Percentiles rank a stretch among this genome's conserved stretches.
These are phyloP conservation scores for Penicillium antarcticum DNA, from an alignment of 495 filamentous ascomycete genomes.

Conservation along the genomic window DNA sequence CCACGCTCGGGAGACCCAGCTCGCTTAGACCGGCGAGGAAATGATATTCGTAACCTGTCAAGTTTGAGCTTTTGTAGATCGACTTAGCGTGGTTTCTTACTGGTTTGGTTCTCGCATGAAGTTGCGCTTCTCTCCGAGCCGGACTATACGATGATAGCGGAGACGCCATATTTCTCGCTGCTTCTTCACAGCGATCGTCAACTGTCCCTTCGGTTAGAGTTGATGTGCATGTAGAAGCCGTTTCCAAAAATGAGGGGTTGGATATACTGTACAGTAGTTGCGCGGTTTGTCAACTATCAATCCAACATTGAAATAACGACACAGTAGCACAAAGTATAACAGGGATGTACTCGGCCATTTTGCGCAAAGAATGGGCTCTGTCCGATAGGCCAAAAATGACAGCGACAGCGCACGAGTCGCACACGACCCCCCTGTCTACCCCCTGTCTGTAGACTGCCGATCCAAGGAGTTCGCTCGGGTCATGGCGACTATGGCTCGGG, in stretches of 20 bases:
- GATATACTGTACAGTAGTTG: background rate
- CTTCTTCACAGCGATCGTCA: background rate
- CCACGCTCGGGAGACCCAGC: constrained; percentile 3
- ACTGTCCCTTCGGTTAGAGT: background rate
- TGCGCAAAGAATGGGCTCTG: background rate
- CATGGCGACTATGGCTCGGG: background rate
- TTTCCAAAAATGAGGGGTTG: background rate
- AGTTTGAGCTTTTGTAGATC: constrained; percentile 4
- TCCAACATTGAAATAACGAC: background rate
- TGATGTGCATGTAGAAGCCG: background rate
- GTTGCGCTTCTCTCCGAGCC: background rate
- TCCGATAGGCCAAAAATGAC: background rate
- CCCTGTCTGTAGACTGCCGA: background rate
- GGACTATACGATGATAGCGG: constrained; percentile 2
- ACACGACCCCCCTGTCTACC: background rate
- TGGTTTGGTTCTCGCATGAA: constrained; percentile 8
- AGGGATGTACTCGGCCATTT: no score
- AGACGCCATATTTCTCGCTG: background rate
- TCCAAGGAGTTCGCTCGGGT: background rate
- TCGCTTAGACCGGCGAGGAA: constrained; percentile 25
- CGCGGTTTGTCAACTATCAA: background rate
- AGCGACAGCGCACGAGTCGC: background rate
- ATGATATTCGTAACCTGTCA: constrained; percentile 17
- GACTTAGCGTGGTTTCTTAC: background rate
- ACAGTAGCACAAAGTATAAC: no score